A percentile compares a stretch with the other conserved stretches of the same genome.
Evolutionary conservation across 2,329 filamentous ascomycete species (phyloP).

Genomic region (Hypoxylon sp.): DNA sequence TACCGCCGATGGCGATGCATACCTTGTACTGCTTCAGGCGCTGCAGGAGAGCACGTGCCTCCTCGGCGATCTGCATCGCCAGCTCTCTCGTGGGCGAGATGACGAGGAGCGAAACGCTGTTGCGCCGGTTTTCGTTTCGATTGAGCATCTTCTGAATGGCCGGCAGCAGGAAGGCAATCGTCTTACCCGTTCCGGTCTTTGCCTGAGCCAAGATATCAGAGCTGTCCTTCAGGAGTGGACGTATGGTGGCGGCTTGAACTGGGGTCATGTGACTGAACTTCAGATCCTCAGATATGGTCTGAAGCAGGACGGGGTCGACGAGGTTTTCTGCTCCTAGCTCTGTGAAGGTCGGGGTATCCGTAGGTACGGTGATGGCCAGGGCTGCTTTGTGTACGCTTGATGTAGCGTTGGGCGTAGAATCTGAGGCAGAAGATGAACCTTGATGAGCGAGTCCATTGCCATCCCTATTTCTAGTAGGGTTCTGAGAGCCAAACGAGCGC

Average conservation of each 20-base stretch:
- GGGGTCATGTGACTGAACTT: constrained; percentile 66
- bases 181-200: constrained; percentile 90
- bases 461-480: background rate
- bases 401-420: background rate
- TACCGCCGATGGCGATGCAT: constrained; percentile 82
- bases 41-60: constrained; percentile 77
- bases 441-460: background rate
- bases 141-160: constrained; percentile 80
- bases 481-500: background rate
- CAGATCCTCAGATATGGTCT: constrained; percentile 62
- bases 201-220: constrained; percentile 78
- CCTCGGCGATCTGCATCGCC: constrained; percentile 76
- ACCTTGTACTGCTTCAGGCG: constrained; percentile 80
- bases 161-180: constrained; percentile 84
- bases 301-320: constrained; percentile 58
- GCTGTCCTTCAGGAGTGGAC: constrained; percentile 58
- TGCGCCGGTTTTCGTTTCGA: constrained; percentile 48
- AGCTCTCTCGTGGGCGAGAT: constrained; percentile 78
- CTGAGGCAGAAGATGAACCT: constrained; percentile 12
- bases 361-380: constrained; percentile 6
- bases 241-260: constrained; percentile 65
- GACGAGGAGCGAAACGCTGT: constrained; percentile 69
- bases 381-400: background rate
- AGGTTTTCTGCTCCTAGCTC: constrained; percentile 25
- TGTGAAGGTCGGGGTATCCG: constrained; percentile 27